Evolutionary conservation across 441 rosid genomes (phyloP).

Genomic region (Flueggea neowawraea): DNA sequence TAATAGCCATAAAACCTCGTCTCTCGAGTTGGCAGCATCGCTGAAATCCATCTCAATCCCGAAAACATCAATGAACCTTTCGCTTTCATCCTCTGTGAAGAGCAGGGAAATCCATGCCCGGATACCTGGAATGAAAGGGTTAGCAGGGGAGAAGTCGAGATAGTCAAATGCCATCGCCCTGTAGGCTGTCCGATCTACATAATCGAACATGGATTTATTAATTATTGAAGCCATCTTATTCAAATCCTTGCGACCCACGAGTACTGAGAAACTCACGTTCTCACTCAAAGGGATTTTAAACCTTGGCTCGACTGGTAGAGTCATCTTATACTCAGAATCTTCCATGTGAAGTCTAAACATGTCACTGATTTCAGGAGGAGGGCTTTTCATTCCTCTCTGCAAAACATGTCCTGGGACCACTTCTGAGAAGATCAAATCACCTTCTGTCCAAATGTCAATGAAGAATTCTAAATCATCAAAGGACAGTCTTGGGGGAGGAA

Average conservation of each 20-base stretch:
- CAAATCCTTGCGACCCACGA: conserved; percentile 66
- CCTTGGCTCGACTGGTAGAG: conserved; percentile 65
- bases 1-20: conserved; percentile 86
- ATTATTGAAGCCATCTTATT: conserved; percentile 66
- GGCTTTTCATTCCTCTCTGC: conserved; percentile 49
- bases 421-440: conserved; percentile 62
- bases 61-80: conserved; percentile 58
- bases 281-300: conserved; percentile 53
- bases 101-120: conserved; percentile 87
- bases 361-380: conserved; percentile 40
- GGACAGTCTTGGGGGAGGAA: conserved; percentile 79
- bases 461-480: conserved; percentile 71
- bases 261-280: conserved; percentile 61
- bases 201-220: conserved; percentile 58
- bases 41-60: conserved; percentile 88
- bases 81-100: conserved; percentile 58
- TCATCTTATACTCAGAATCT: conserved; percentile 67
- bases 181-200: conserved; percentile 58
- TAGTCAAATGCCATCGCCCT: conserved; percentile 79
- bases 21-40: conserved; percentile 71
- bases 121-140: conserved; percentile 70
- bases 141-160: conserved; percentile 68
- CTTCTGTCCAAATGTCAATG: conserved; percentile 82
- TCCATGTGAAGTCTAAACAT: conserved; percentile 44
- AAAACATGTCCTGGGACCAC: conserved; percentile 63